Percentiles rank a stretch among this genome's conserved stretches.
Conservation (phyloP, 2,329 filamentous ascomycete species). For the Colletotrichum eremochloae region DNA sequence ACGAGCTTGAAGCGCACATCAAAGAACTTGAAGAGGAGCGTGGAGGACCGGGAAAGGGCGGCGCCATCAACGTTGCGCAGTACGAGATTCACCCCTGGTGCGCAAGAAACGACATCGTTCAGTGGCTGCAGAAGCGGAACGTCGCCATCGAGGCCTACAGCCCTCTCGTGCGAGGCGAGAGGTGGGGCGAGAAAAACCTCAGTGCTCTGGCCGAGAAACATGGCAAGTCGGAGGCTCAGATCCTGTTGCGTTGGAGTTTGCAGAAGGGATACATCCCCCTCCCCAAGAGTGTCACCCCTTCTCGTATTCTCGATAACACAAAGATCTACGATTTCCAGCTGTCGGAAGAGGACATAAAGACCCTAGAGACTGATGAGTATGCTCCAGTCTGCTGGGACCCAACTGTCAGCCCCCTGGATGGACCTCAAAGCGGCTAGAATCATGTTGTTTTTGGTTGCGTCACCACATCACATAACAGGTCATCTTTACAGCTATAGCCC, state of each 20-base stretch:
- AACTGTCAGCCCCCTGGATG: conserved; percentile 61
- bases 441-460: background rate
- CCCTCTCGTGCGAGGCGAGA: conserved; percentile 75
- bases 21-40: conserved; percentile 72
- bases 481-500: background rate
- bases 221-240: conserved; percentile 79
- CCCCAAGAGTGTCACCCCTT: conserved; percentile 79
- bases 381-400: conserved; percentile 71
- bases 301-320: conserved; percentile 75
- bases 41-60: conserved; percentile 73
- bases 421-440: conserved; percentile 27
- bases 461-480: background rate
- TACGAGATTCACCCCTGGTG: conserved; percentile 94
- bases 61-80: conserved; percentile 85
- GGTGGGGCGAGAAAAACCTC: conserved; percentile 77
- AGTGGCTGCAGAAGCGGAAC: conserved; percentile 77
- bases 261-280: conserved; percentile 82
- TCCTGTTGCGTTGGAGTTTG: conserved; percentile 84
- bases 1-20: conserved; percentile 71
- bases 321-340: conserved; percentile 69
- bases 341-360: conserved; percentile 64
- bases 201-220: conserved; percentile 78
- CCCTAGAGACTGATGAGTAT: conserved; percentile 65
- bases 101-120: conserved; percentile 80
- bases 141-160: conserved; percentile 75